Percentiles rank a stretch among this genome's conserved stretches.
Conservation (phyloP, 129 eudicot genomes). For the Arctium lappa region DNA sequence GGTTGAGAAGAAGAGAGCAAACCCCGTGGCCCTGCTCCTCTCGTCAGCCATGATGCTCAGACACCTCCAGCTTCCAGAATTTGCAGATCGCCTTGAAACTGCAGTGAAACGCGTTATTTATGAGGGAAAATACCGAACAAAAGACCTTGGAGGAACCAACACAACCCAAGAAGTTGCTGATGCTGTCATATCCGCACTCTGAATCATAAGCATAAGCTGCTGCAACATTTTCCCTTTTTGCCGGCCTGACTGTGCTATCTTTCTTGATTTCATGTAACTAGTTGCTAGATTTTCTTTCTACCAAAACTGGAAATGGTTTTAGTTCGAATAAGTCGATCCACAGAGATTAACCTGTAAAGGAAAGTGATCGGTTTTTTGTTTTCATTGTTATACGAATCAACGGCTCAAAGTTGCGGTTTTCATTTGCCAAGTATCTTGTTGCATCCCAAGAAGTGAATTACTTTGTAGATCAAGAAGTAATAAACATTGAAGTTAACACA, state of each 20-base stretch:
- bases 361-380: constrained; percentile 3
- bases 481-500: too few relatives aligned
- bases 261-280: constrained; percentile 2
- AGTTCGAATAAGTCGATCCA: constrained; percentile 29
- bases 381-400: constrained; percentile 11
- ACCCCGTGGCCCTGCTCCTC: constrained; percentile 80
- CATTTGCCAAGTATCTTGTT: neutral
- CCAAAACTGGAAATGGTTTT: neutral
- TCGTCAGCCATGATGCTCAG: constrained; percentile 92
- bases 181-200: constrained; percentile 65
- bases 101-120: constrained; percentile 72
- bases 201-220: neutral
- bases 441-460: neutral
- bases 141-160: constrained; percentile 76
- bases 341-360: constrained; percentile 23
- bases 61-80: constrained; percentile 76
- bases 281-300: constrained; percentile 8
- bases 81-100: constrained; percentile 70
- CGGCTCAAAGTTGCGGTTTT: neutral
- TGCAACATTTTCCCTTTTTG: neutral
- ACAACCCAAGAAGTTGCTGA: constrained; percentile 81
- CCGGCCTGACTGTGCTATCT: neutral
- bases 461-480: neutral
- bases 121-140: constrained; percentile 62
- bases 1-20: constrained; percentile 68